Conservation (phyloP, 257 asterid genomes). For the Euphrasia confusa region DNA sequence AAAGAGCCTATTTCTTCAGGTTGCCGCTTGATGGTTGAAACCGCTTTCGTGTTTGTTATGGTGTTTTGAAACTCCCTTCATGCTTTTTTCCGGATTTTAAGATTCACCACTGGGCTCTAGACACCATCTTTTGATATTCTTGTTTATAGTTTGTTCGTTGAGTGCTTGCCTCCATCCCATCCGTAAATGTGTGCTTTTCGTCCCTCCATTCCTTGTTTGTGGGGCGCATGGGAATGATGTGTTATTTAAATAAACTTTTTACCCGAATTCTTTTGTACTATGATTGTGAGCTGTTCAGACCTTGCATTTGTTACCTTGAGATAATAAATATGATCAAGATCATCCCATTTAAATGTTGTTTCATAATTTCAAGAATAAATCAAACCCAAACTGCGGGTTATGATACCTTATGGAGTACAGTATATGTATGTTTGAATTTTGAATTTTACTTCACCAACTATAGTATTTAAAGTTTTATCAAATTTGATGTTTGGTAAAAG, state of each 20-base stretch:
- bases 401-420: too few relatives aligned
- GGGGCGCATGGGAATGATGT: background rate
- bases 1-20: constrained; percentile 51
- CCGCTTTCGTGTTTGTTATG: constrained; percentile 18
- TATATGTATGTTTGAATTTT: too few relatives aligned
- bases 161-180: background rate
- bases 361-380: too few relatives aligned
- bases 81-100: constrained; percentile 20
- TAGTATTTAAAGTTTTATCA: too few relatives aligned
- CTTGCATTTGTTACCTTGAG: too few relatives aligned
- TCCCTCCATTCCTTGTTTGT: constrained; percentile 9
- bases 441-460: too few relatives aligned
- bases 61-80: constrained; percentile 20
- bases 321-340: too few relatives aligned
- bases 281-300: background rate
- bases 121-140: background rate
- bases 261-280: background rate
- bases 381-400: too few relatives aligned
- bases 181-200: constrained; percentile 14
- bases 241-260: too few relatives aligned
- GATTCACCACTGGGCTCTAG: constrained; percentile 18
- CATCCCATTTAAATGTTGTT: background rate
- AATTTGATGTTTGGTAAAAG: too few relatives aligned
- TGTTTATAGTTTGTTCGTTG: too few relatives aligned
- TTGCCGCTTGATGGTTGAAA: constrained; percentile 41